Conservation (phyloP, 345 rosid species). For the Citrus mangshanensis region DNA sequence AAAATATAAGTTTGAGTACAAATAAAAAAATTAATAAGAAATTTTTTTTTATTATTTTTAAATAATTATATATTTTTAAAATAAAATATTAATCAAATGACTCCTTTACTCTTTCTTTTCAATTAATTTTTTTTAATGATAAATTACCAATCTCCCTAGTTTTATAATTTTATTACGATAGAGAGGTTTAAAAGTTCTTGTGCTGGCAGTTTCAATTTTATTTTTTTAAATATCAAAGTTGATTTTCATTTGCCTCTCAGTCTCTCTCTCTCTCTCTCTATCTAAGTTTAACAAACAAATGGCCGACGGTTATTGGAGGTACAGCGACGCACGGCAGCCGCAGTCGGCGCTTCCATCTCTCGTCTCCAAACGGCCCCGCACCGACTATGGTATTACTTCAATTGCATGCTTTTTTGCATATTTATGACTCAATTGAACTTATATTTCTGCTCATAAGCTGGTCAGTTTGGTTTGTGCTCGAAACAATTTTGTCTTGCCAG, state of each 20-base stretch:
- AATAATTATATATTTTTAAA: no score
- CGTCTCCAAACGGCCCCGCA: constrained; percentile 51
- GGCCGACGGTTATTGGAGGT: constrained; percentile 59
- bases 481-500: background rate
- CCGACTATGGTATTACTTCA: constrained; percentile 37
- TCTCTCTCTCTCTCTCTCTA: background rate
- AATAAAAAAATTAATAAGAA: no score
- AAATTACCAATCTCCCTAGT: no score
- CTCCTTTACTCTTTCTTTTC: no score
- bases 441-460: background rate
- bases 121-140: no score
- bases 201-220: no score
- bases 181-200: no score
- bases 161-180: no score
- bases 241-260: background rate
- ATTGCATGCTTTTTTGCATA: background rate
- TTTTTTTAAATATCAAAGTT: background rate
- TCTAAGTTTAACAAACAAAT: constrained; percentile 14
- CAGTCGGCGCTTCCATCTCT: constrained; percentile 27
- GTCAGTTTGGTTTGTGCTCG: background rate
- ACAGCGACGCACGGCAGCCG: constrained; percentile 36
- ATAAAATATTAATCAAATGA: no score
- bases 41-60: no score
- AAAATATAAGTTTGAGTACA: no score
- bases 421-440: background rate